Evolutionary conservation across 371 early-diverging fungal species (phyloP), one percentile per base, ranked within the genome.

Genomic region (Haplosporangium sp.): DNA sequence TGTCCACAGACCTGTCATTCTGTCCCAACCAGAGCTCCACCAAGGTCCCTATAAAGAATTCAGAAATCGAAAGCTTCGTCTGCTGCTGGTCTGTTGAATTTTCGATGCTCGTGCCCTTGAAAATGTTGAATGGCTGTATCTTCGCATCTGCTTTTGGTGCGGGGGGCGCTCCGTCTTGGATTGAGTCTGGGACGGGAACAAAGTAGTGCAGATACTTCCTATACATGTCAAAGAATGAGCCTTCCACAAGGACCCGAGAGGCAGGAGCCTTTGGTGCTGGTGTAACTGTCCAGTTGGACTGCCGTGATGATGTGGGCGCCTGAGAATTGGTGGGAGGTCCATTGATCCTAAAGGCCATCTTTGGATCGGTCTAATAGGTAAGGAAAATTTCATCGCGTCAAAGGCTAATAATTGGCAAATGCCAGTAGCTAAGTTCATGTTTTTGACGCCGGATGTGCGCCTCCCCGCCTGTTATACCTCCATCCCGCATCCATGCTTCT

Each of bases 1-100:
- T 79, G 59, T 79, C 73, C 13, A 65, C 79, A n/a, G 47, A 16
- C n/a, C 46, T 55, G 41, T 73, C 79, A 12, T 79, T 79, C 51
- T 79, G 79, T 2, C 79, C 73, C 5, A 79, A 41, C 79, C 79
- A 79, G 37, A 79, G 79, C 14, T 79, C 79, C 1, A 69, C 73
- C 6, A 72, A 18, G 11, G 79, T 79, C 16, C 79, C 79, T 10
- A 79, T 67, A 51, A 79, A 79, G 41, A 79, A 79, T 18, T 79
- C 79, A 9, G 79, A 72, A 48, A 79, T 72, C 2, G 73, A 63
- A 6, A 79, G 68, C 20, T 72, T 68, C 8, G 69, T 61, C 37
- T 72, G 73, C 14, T 71, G 66, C 40, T 59, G 59, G 62, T 79
- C 72, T 2, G 59, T 48, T 3, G 73, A 67, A 14, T 57, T 64